Conservation (phyloP, 768 basidiomycete species). For the Obba rivulosa region DNA sequence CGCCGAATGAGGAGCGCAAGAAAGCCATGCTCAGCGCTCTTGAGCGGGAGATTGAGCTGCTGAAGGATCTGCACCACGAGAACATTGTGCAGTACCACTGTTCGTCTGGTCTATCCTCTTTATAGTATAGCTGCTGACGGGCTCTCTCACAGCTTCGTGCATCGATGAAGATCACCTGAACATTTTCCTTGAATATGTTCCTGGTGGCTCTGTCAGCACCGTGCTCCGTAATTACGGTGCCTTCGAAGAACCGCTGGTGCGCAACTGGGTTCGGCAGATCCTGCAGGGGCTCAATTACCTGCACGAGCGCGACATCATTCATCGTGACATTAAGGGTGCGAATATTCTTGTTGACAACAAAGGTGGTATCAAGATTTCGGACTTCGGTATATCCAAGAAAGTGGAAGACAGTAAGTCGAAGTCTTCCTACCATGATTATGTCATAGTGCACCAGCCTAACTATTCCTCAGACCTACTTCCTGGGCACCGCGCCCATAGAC, state of each 20-base stretch:
- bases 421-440: background rate
- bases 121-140: conserved; percentile 1
- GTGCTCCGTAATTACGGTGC: conserved; percentile 88
- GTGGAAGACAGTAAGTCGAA: conserved; percentile 83
- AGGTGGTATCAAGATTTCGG: conserved; percentile 95
- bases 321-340: conserved; percentile 98
- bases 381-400: conserved; percentile 97
- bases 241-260: conserved; percentile 88
- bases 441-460: background rate
- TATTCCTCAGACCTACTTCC: conserved; percentile 33
- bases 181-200: conserved; percentile 96
- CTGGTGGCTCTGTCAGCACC: conserved; percentile 90
- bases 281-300: conserved; percentile 84
- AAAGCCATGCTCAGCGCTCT: conserved; percentile 88
- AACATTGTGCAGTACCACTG: conserved; percentile 99
- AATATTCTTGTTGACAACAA: conserved; percentile 99
- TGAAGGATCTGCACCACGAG: conserved; percentile 88
- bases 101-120: conserved; percentile 33
- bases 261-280: conserved; percentile 91
- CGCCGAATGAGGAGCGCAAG: conserved; percentile 87
- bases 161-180: conserved; percentile 88
- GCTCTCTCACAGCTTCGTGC: conserved; percentile 78
- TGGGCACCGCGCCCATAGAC: conserved; percentile 75
- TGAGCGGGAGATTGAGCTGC: conserved; percentile 89
- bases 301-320: conserved; percentile 91